These are phyloP conservation scores for Cladosporium sphaerospermum DNA, from an alignment of 2,329 filamentous ascomycete species.

Conservation along the genomic window DNA sequence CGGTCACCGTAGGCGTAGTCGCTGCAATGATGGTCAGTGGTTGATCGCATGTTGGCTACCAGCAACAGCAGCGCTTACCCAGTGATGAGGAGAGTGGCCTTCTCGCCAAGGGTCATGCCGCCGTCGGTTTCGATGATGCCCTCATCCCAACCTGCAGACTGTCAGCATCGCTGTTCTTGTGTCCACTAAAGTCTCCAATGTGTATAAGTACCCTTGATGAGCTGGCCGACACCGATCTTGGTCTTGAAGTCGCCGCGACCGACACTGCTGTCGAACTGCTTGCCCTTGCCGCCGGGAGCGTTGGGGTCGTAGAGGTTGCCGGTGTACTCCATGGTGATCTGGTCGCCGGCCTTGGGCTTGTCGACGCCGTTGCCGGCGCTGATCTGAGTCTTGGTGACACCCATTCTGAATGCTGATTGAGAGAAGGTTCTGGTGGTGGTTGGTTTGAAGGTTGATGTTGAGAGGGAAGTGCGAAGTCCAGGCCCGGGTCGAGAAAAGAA, in stretches of 20 bases:
- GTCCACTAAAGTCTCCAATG: not conserved
- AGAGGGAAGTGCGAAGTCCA: not conserved
- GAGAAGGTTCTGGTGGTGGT: slow-evolving; percentile 7
- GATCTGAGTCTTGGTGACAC: slow-evolving; percentile 62
- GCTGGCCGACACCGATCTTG: slow-evolving; percentile 71
- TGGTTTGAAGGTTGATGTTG: not conserved
- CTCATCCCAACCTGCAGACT: slow-evolving; percentile 49
- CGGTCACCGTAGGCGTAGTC: slow-evolving; percentile 60
- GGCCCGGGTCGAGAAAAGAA: slow-evolving; percentile 4
- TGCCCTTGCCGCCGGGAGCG: slow-evolving; percentile 58
- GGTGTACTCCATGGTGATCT: slow-evolving; percentile 83
- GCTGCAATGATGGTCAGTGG: slow-evolving; percentile 32
- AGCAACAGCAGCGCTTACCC: slow-evolving; percentile 47
- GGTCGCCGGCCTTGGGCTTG: slow-evolving; percentile 60
- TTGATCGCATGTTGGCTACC: not conserved
- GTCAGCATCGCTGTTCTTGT: slow-evolving; percentile 1
- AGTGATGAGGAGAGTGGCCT: slow-evolving; percentile 75
- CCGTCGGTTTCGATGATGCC: slow-evolving; percentile 53
- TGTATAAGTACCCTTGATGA: slow-evolving; percentile 70
- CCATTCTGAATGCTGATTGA: slow-evolving; percentile 31
- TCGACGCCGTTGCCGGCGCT: slow-evolving; percentile 55
- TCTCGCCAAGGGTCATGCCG: slow-evolving; percentile 86
- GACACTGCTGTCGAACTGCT: slow-evolving; percentile 81
- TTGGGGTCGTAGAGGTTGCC: slow-evolving; percentile 70
- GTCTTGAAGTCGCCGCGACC: slow-evolving; percentile 70